Base-by-base conservation (phyloP, 257 asterid species). In the Ballota nigra region DNA sequence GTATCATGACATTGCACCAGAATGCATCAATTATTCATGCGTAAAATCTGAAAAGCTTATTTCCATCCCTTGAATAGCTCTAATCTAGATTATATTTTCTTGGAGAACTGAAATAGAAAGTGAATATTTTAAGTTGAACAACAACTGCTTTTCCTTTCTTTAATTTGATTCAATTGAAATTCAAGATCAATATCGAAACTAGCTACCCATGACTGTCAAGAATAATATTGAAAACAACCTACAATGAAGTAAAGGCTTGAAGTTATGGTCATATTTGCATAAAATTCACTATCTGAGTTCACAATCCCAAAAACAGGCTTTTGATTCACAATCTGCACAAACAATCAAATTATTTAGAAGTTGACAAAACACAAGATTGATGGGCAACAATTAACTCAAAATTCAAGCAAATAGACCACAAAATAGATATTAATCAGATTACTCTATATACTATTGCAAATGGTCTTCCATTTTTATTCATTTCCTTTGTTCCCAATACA, bases 281-380 rank as follows among this genome's bases (percentile, higher is more conserved):
- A 94, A 74, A 91, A 83, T 18, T 79, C 73, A 66, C 92, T 94
- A 77, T 94, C 98, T 26, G 98, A 62, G 63, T 83, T 82, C 92
- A 94, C 22, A 58, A 95, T 77, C 63, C 99, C 98, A 75, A 95
- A 95, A 22, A 86, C 93, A 15, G 99, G 96, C 66, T 59, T 88
- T 68, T 89, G 87, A 76, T 92, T 95, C 84, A 72, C 88, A 76
- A 94, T 68, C 99, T 94, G 96, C 66, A 75, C n/a, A 65, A 66
- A 41, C 64, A 73, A 58, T 49, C 75, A 75, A 70, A 78, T 49
- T 60, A 77, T 69, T 36, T 51, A 68, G 18, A 20, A 16, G 16
- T 28, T 45, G 69, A 59, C 16, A 26, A n/a, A 72, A 47, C 38
- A 47, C 45, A 56, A 41, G 31, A 20, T 51, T 43, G 63, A 66